These are phyloP conservation scores for Beauveria sp. DNA, from an alignment of 2,329 filamentous ascomycete genomes.

Conservation along the genomic window DNA sequence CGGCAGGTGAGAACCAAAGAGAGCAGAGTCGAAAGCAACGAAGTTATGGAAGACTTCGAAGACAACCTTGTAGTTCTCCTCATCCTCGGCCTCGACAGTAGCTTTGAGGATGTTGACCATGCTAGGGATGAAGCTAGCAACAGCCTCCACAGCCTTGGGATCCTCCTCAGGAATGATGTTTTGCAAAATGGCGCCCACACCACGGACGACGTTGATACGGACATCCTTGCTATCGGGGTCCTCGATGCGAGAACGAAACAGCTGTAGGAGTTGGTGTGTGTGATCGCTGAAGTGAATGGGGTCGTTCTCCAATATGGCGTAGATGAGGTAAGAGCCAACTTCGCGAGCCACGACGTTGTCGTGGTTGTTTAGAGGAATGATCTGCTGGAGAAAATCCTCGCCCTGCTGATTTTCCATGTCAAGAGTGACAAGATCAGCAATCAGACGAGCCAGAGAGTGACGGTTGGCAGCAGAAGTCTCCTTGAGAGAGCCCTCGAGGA, in stretches of 20 bases:
- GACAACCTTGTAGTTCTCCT: slow-evolving; percentile 80
- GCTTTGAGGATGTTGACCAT: slow-evolving; percentile 89
- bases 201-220: slow-evolving; percentile 87
- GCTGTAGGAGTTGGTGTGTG: slow-evolving; percentile 66
- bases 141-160: slow-evolving; percentile 59
- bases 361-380: slow-evolving; percentile 73
- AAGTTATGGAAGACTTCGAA: slow-evolving; percentile 98
- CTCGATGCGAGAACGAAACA: slow-evolving; percentile 81
- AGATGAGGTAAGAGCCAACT: slow-evolving; percentile 88
- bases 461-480: slow-evolving; percentile 71
- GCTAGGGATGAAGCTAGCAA: slow-evolving; percentile 73
- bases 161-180: slow-evolving; percentile 85
- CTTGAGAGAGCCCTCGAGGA: slow-evolving; percentile 75
- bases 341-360: slow-evolving; percentile 72
- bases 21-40: slow-evolving; percentile 77
- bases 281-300: slow-evolving; percentile 79
- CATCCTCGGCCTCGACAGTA: slow-evolving; percentile 69
- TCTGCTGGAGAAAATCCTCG: slow-evolving; percentile 71
- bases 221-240: slow-evolving; percentile 89
- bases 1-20: slow-evolving; percentile 78
- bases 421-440: slow-evolving; percentile 76
- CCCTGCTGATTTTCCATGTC: slow-evolving; percentile 70
- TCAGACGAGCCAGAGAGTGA: slow-evolving; percentile 80
- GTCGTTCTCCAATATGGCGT: slow-evolving; percentile 81
- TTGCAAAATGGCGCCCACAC: slow-evolving; percentile 79